Conservation (phyloP, 768 basidiomycete species). For the Mycena haematopus region DNA sequence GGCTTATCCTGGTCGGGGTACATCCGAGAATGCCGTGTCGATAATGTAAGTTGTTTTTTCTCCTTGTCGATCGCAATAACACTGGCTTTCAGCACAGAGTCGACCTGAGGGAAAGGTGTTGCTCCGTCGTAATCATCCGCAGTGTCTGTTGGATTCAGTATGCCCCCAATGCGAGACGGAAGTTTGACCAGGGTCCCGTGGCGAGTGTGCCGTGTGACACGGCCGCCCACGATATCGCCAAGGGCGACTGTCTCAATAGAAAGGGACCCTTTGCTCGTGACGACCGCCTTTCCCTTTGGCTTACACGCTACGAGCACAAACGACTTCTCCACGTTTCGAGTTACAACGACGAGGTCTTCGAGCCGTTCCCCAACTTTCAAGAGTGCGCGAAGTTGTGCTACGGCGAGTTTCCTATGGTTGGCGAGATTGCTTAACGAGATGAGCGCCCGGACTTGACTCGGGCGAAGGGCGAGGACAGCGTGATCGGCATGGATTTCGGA, state of each 20-base stretch:
- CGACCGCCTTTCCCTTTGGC: slow-evolving; percentile 58
- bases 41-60: slow-evolving; percentile 76
- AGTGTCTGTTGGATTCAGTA: slow-evolving; percentile 81
- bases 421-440: slow-evolving; percentile 90
- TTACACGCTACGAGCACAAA: slow-evolving; percentile 85
- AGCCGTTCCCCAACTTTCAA: slow-evolving; percentile 76
- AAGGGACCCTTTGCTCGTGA: slow-evolving; percentile 55
- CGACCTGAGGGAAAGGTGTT: slow-evolving; percentile 62
- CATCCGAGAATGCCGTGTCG: slow-evolving; percentile 78
- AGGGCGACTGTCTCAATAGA: slow-evolving; percentile 69
- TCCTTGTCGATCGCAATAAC: slow-evolving; percentile 74
- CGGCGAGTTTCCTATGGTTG: slow-evolving; percentile 70
- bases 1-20: slow-evolving; percentile 53
- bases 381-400: slow-evolving; percentile 65
- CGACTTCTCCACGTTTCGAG: slow-evolving; percentile 83
- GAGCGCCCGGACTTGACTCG: slow-evolving; percentile 75
- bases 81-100: slow-evolving; percentile 70
- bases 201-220: slow-evolving; percentile 75
- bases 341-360: slow-evolving; percentile 85
- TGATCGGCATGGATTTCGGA: slow-evolving; percentile 87
- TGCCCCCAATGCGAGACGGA: slow-evolving; percentile 71
- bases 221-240: slow-evolving; percentile 81
- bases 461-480: slow-evolving; percentile 72
- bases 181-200: slow-evolving; percentile 83
- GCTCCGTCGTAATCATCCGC: slow-evolving; percentile 78